A percentile compares a stretch with the other conserved stretches of the same genome.
Evolutionary conservation across 78 protist genomes (phyloP).

Genomic region (slime mould (Dictyostelium discoideum)): dicty_2.7 NC_007089.4:3377501-3378000

Average conservation of each 20-base stretch:
- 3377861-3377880: conserved; percentile 67
- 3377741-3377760: background rate
- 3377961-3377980: background rate
- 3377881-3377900: background rate
- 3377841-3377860: conserved; percentile 44
- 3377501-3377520: background rate
- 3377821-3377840: conserved; percentile 70
- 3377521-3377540: background rate
- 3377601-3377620: background rate
- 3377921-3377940: background rate
- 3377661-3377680: too few species aligned
- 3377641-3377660: background rate
- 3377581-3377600: background rate
- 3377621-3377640: conserved; percentile 21
- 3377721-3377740: background rate
- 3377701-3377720: background rate
- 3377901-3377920: background rate
- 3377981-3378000: background rate
- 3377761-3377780: background rate
- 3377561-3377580: background rate
- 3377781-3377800: conserved; percentile 11
- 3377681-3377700: background rate
- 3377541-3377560: background rate
- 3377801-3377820: conserved; percentile 49
- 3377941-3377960: background rate